Conservation (phyloP, 2,329 filamentous ascomycete species). For the Tolypocladium guangdongense region DNA sequence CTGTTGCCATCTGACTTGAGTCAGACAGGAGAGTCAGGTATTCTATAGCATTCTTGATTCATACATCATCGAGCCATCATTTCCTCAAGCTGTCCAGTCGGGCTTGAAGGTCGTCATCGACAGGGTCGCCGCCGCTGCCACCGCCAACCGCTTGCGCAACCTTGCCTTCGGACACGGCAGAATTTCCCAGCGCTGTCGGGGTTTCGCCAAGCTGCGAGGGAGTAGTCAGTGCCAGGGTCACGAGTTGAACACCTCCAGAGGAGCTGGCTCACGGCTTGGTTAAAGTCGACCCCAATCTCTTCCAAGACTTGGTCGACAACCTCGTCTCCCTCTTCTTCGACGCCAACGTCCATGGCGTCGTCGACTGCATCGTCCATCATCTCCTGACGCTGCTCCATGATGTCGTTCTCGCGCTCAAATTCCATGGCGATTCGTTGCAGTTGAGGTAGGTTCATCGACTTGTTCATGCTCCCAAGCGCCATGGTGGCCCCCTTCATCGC, state of each 20-base stretch:
- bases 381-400: conserved; percentile 97
- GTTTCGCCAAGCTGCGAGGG: conserved; percentile 72
- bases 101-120: conserved; percentile 91
- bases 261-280: conserved; percentile 59
- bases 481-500: conserved; percentile 97
- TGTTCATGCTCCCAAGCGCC: conserved; percentile 92
- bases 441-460: conserved; percentile 92
- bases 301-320: conserved; percentile 94
- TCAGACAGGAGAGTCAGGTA: background rate
- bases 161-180: conserved; percentile 59
- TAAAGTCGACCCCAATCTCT: conserved; percentile 91
- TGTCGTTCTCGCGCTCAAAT: conserved; percentile 96
- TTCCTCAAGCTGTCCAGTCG: conserved; percentile 76
- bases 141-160: conserved; percentile 81
- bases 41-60: background rate
- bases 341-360: conserved; percentile 79
- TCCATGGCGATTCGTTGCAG: conserved; percentile 97
- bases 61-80: conserved; percentile 16
- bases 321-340: conserved; percentile 94
- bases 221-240: background rate
- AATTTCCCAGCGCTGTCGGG: conserved; percentile 70
- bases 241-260: background rate
- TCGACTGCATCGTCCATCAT: conserved; percentile 99
- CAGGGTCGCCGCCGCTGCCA: conserved; percentile 43
- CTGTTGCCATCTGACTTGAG: background rate